phyloP scores from a whole-genome alignment of 1,284 basidiomycete genomes.

The Singerocomus inundabilis region DNA sequence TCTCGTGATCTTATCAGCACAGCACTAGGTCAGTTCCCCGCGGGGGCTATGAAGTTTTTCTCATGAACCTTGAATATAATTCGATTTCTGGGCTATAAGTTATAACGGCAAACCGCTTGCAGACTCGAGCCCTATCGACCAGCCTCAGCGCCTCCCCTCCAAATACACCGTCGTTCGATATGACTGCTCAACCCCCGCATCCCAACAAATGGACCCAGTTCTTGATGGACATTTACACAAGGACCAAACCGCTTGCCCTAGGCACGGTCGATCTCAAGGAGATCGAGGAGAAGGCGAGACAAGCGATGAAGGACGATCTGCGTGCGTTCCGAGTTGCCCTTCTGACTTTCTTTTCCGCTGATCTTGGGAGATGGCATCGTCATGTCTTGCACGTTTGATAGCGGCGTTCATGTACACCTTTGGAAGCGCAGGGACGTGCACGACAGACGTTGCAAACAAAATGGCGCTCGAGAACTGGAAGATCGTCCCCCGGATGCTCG shows the following conservation, averaged over 20 bases:
- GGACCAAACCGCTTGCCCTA: slow-evolving; percentile 41
- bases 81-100: no score
- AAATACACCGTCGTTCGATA: slow-evolving; percentile 1
- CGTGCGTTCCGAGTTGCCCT: slow-evolving; percentile 36
- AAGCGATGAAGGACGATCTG: slow-evolving; percentile 45
- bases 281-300: slow-evolving; percentile 50
- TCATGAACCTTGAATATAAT: no score
- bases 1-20: no score
- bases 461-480: slow-evolving; percentile 45
- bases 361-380: no score
- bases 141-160: no score
- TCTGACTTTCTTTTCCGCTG: no score
- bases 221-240: slow-evolving; percentile 37
- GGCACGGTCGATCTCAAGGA: slow-evolving; percentile 52
- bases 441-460: slow-evolving; percentile 43
- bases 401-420: slow-evolving; percentile 50
- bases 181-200: slow-evolving; percentile 22
- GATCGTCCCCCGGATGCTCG: slow-evolving; percentile 59
- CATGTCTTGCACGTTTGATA: no score
- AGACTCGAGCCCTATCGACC: no score
- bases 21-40: no score
- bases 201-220: slow-evolving; percentile 30
- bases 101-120: no score
- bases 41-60: no score
- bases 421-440: slow-evolving; percentile 45